A percentile compares a stretch with the other conserved stretches of the same genome.
Conservation (phyloP, 75 land plant genomes). For the Sequoiadendron giganteum region DNA sequence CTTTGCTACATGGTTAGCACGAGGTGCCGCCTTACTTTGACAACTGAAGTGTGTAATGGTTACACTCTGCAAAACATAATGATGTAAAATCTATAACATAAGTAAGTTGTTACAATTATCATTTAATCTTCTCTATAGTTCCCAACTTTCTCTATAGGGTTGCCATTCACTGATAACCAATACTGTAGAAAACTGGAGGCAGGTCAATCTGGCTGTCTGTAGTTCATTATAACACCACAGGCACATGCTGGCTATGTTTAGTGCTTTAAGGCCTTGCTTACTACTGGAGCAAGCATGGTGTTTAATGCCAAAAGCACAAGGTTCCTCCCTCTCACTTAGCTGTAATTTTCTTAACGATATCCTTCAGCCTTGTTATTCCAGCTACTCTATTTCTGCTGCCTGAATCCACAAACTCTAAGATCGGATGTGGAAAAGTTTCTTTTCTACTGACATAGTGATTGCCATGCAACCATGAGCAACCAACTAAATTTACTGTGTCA, state of each 20-base stretch:
- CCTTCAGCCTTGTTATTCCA: neutral
- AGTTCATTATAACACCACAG: neutral
- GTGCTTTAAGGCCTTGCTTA: neutral
- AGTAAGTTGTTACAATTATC: neutral
- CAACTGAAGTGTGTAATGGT: neutral
- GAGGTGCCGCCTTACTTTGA: neutral
- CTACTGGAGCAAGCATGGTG: neutral
- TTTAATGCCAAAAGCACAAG: neutral
- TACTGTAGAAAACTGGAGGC: neutral
- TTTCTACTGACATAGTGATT: neutral
- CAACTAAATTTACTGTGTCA: neutral
- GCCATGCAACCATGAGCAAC: neutral
- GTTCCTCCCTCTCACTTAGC: neutral
- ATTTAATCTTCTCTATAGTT: neutral
- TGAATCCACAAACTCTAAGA: neutral
- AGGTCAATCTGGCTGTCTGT: neutral
- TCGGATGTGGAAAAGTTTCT: neutral
- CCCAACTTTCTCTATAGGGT: neutral
- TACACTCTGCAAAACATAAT: neutral
- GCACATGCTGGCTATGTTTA: neutral
- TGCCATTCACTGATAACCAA: neutral
- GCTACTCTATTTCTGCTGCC: neutral
- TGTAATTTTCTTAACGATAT: neutral
- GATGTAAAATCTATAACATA: neutral
- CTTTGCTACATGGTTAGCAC: neutral